A percentile compares a stretch with the other conserved stretches of the same genome.
phyloP scores from a whole-genome alignment of 179 eudicot genomes.

The Camellia oleifera region DNA sequence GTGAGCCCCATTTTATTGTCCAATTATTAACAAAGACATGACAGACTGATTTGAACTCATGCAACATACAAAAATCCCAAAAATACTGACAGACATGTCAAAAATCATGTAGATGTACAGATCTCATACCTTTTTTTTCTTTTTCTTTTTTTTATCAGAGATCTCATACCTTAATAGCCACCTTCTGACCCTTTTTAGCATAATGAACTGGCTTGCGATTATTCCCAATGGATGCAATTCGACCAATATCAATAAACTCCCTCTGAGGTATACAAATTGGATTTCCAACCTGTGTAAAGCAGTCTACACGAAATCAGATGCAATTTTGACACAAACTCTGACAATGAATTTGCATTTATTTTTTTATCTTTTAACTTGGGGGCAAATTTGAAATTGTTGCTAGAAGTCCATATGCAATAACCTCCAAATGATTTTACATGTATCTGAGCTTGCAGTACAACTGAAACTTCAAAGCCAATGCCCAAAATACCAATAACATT shows the following conservation, averaged over 20 bases:
- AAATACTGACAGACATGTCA: background rate
- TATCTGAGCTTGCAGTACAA: background rate
- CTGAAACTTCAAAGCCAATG: background rate
- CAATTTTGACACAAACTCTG: background rate
- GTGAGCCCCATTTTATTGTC: background rate
- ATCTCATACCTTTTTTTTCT: too few relatives aligned
- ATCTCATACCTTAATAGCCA: constrained; percentile 78
- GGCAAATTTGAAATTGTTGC: background rate
- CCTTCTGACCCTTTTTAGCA: constrained; percentile 85
- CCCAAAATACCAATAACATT: background rate
- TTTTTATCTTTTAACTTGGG: background rate
- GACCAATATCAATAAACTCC: constrained; percentile 79
- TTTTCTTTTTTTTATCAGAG: too few relatives aligned
- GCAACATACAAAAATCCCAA: background rate
- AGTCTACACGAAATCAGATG: constrained; percentile 7
- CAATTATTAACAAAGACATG: background rate
- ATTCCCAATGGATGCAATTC: constrained; percentile 79
- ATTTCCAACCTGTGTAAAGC: constrained; percentile 64
- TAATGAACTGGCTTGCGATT: constrained; percentile 75
- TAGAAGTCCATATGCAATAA: background rate
- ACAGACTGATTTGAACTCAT: background rate
- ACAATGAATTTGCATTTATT: background rate
- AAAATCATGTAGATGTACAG: background rate
- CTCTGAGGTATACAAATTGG: constrained; percentile 82
- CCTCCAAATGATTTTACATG: background rate